Percentiles rank a stretch among this genome's conserved stretches.
These are phyloP conservation scores for Penicillium hordei DNA, from an alignment of 2,329 filamentous ascomycete genomes.

Conservation along the genomic window DNA sequence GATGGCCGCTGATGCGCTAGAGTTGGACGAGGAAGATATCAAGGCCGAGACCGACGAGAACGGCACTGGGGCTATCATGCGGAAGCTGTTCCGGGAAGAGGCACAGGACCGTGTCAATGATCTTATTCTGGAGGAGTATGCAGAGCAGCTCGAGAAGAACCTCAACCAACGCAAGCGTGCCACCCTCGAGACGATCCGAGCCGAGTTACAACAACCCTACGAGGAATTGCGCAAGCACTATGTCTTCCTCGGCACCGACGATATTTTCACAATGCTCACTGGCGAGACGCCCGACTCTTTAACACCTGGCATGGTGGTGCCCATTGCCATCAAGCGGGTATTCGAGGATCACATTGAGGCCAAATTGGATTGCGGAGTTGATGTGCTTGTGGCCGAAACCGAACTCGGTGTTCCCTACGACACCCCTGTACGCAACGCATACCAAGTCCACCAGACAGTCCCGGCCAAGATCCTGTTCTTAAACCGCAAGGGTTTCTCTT, in stretches of 20 bases:
- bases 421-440: conserved; percentile 69
- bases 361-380: conserved; percentile 90
- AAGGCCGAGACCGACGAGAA: conserved; percentile 91
- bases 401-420: conserved; percentile 74
- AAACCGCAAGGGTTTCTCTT: conserved; percentile 80
- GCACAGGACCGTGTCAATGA: conserved; percentile 95
- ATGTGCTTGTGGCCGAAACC: conserved; percentile 78
- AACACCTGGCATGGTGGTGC: conserved; percentile 85
- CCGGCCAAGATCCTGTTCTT: conserved; percentile 85
- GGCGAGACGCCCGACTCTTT: conserved; percentile 86
- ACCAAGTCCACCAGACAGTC: conserved; percentile 76
- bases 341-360: conserved; percentile 92
- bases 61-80: conserved; percentile 84
- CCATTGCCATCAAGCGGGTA: conserved; percentile 82
- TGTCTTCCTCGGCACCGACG: conserved; percentile 65
- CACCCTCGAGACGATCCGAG: conserved; percentile 92
- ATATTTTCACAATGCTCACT: conserved; percentile 95
- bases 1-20: conserved; percentile 95
- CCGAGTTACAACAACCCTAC: conserved; percentile 87
- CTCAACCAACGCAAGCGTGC: conserved; percentile 93
- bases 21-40: conserved; percentile 96
- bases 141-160: conserved; percentile 88
- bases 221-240: conserved; percentile 89
- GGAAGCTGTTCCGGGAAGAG: conserved; percentile 91
- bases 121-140: conserved; percentile 92